Base-by-base conservation (phyloP, 495 filamentous ascomycete genomes). In the Lasiosphaeria hispida region DNA sequence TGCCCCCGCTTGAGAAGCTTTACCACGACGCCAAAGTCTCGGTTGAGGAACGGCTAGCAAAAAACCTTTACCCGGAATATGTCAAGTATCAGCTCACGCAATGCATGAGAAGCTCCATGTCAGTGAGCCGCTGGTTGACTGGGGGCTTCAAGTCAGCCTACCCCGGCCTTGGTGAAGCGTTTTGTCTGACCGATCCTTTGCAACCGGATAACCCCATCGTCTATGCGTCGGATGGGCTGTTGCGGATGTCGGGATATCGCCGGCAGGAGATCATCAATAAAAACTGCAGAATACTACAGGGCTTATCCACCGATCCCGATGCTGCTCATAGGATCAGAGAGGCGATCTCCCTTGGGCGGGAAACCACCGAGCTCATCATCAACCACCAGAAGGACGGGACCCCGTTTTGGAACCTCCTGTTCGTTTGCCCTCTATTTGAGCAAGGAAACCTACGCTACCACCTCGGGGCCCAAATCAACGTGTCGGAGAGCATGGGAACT, bases 401-500 rank as follows among this genome's bases (percentile, higher is more conserved):
- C 19, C 77, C 80, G 0, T 84, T 80, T 55, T 84, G 80, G 81
- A 83, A 82, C 54, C 61, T 85, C 18, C 60, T 83, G 7, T 80
- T 81, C 53, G 63, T 78, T 33, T 75, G 80, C 33, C 82, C 82
- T 0, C 65, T 85, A 3, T 70, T 77, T 48, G 71, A 69, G 18
- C 52, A 71, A 1, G 80, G 79, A 1, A 71, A 65, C 14, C 53
- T 78, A 3, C 65, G 65, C 0, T 83, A 75, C 71, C 81, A 73
- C 57, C 73, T 85, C 10, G 82, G 81, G 7, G 82, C 71, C 0
- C 82, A 85, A 64, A 76, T 85, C 63, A 80, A 84, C 58, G 77
- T 82, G 42, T 82, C 79, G 1, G 77, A 77, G 10, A 77, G 73
- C 10, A 75, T 84, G 57, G 77, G 76, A 39, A 71, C 69, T 43